These are phyloP conservation scores for Stemphylium beticola DNA, from an alignment of 2,329 filamentous ascomycete genomes.

Conservation along the genomic window DNA sequence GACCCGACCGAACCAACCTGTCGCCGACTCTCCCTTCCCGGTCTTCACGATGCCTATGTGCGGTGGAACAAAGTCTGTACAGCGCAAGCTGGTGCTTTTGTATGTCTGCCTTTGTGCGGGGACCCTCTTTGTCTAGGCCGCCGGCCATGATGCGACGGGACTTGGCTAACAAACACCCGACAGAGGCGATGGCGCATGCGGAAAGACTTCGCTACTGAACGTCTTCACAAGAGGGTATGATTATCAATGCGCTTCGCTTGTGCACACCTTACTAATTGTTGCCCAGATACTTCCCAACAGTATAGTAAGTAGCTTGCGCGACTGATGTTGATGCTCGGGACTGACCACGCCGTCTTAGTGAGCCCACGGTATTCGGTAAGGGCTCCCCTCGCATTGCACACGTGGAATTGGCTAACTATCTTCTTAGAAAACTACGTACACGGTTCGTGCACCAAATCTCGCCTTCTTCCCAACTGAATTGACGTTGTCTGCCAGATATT, in stretches of 20 bases:
- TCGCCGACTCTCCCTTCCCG: constrained; percentile 22
- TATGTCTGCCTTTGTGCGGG: constrained; percentile 56
- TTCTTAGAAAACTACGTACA: constrained; percentile 91
- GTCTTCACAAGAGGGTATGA: constrained; percentile 96
- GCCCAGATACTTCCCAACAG: constrained; percentile 88
- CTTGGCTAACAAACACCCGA: constrained; percentile 28
- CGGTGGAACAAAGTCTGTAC: constrained; percentile 72
- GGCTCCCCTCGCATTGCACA: not conserved
- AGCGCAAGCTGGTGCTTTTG: constrained; percentile 96
- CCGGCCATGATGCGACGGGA: constrained; percentile 24
- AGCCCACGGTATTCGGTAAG: constrained; percentile 88
- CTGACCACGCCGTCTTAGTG: constrained; percentile 55
- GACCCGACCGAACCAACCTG: constrained; percentile 31
- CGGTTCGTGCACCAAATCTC: constrained; percentile 61
- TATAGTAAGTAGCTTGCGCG: constrained; percentile 69
- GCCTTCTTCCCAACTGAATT: constrained; percentile 2
- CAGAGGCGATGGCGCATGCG: constrained; percentile 93
- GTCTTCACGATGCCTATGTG: constrained; percentile 54
- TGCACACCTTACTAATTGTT: constrained; percentile 20
- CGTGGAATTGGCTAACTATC: constrained; percentile 27
- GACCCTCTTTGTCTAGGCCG: constrained; percentile 13
- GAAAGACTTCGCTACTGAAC: constrained; percentile 95
- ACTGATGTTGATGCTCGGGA: constrained; percentile 12
- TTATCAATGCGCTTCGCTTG: constrained; percentile 19
- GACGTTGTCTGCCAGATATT: constrained; percentile 69